phyloP scores from a whole-genome alignment of 805 yeast genomes.

The Sugiyamaella americana region DNA sequence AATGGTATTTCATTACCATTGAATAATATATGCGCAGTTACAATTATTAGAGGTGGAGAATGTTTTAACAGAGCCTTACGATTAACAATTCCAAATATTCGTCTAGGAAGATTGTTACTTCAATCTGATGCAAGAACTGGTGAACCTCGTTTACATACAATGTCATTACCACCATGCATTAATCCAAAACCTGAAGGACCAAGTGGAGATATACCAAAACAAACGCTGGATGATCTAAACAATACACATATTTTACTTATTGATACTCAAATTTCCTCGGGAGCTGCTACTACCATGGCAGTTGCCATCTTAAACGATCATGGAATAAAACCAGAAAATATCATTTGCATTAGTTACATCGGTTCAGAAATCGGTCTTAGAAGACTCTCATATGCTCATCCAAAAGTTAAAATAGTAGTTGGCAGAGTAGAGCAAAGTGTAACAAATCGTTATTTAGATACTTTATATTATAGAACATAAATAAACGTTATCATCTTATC shows the following conservation, averaged over 20 bases:
- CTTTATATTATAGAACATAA: conserved; percentile 68
- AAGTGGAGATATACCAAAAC: conserved; percentile 8
- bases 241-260: conserved; percentile 51
- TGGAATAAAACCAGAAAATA: conserved; percentile 53
- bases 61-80: conserved; percentile 78
- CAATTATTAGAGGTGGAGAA: conserved; percentile 86
- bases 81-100: conserved; percentile 63
- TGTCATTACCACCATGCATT: conserved; percentile 51
- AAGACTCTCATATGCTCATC: conserved; percentile 69
- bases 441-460: conserved; percentile 63
- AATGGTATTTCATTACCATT: conserved; percentile 31
- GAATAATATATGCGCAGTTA: conserved; percentile 61
- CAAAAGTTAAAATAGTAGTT: conserved; percentile 58
- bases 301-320: conserved; percentile 81
- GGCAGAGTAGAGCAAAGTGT: conserved; percentile 57
- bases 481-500: background rate
- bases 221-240: conserved; percentile 15
- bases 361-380: conserved; percentile 76
- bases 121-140: conserved; percentile 88
- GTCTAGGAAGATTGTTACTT: conserved; percentile 76
- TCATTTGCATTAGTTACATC: conserved; percentile 62
- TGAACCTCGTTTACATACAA: conserved; percentile 88
- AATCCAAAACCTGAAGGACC: conserved; percentile 16
- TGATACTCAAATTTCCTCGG: conserved; percentile 86
- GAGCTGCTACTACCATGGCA: conserved; percentile 94